Conservation (phyloP, 2,329 filamentous ascomycete species). For the Colletotrichum sp. region DNA sequence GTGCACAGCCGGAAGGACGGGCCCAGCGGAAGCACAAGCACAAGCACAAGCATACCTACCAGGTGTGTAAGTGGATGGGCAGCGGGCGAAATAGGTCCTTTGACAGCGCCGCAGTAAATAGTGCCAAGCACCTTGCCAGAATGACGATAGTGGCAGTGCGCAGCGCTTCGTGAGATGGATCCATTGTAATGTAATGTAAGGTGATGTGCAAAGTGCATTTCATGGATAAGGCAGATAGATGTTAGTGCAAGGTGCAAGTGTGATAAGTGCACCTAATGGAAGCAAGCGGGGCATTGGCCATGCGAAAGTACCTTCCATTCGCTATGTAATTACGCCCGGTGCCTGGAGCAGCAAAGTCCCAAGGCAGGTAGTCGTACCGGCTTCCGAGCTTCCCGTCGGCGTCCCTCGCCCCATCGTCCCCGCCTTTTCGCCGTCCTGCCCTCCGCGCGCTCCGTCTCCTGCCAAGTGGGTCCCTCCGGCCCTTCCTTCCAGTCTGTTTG, state of each 20-base stretch:
- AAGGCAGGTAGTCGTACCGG: not conserved
- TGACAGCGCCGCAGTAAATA: not conserved
- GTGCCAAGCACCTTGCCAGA: not conserved
- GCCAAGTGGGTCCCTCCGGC: slow-evolving; percentile 1
- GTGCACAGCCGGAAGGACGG: not conserved
- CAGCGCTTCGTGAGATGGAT: not conserved
- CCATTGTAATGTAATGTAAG: not conserved
- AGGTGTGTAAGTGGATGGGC: not conserved
- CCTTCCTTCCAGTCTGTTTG: not conserved
- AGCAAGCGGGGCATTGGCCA: not conserved
- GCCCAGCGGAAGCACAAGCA: not conserved
- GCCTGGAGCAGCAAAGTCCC: not conserved
- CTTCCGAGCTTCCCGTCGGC: not conserved
- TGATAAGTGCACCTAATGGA: not conserved
- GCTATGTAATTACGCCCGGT: too few species aligned
- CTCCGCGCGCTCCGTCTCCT: not conserved
- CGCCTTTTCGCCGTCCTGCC: not conserved
- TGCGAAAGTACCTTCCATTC: not conserved
- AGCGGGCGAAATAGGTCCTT: not conserved
- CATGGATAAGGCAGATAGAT: not conserved
- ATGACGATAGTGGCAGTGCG: not conserved
- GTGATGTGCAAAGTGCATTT: not conserved
- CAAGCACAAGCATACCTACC: not conserved
- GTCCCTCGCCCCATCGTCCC: not conserved
- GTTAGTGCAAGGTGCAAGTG: not conserved